Evolutionary conservation across 2,329 filamentous ascomycete genomes (phyloP), one percentile per base, ranked within the genome.

Genomic region (Fusarium camptoceras): DNA sequence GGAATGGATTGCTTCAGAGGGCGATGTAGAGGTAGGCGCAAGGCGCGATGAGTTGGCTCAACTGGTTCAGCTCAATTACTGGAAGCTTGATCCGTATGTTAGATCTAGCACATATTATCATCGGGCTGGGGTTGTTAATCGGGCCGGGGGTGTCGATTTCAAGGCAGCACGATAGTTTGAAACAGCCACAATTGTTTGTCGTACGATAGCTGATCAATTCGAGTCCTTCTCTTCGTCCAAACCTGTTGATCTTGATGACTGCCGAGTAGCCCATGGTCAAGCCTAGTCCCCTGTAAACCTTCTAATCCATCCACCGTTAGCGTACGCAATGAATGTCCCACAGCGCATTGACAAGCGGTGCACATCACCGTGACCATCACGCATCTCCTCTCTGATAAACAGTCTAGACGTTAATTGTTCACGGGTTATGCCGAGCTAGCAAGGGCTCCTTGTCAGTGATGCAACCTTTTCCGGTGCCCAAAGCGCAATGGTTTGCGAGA

Each of bases 61-160:
- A 57, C 74, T 84, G 54, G 72, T 93, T 64, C 79, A 83, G 53
- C 78, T 81, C 37, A 91, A 91, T 64, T 94, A 92, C 79, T 94
- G 91, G 91, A 83, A 86, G 66, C 77, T 93, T 58, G 91, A 94
- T 78, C 89, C 89, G 4, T 91, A 89, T 75, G 76, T 92, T 20
- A 82, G 91, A 34, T 88, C 89, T 11, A 53, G 20, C 18, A 73
- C 71, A n/a, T 73, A 73, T 27, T 73, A 73, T 20, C 71, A 73
- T 18, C 62, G 71, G 27, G 64, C 41, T 11, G 71, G 71, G 9
- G 68, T 68, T 14, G 25, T 70, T n/a, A 66, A 61, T 24, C 37
- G 56, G n/a, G 24, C 16, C 12, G 71, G 71, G 6, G 54, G 55
- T 15, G 71, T 73, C 0, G 66, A 73, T 22, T 73, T 73, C 51